Evolutionary conservation across 2,329 filamentous ascomycete genomes (phyloP).

Genomic region (Sordariomycetes sp.): DNA sequence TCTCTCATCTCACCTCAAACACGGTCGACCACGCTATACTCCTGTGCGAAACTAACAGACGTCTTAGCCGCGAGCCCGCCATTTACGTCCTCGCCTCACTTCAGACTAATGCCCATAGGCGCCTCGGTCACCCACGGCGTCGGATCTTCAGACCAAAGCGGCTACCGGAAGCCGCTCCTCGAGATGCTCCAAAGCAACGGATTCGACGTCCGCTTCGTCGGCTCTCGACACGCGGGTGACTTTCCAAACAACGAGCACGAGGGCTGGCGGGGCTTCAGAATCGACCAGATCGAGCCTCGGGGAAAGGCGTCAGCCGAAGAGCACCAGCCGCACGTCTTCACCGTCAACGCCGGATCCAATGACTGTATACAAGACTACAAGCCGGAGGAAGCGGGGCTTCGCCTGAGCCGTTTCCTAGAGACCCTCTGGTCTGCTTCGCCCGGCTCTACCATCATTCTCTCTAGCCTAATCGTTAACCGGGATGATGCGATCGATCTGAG

Average conservation of each 20-base stretch:
- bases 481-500: constrained; percentile 10
- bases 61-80: neutral
- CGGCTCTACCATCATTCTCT: constrained; percentile 20
- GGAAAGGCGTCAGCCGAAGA: constrained; percentile 16
- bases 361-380: constrained; percentile 21
- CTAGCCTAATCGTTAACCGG: constrained; percentile 21
- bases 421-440: constrained; percentile 18
- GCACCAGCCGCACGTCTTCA: constrained; percentile 23
- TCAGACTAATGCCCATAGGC: constrained; percentile 19
- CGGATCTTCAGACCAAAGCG: constrained; percentile 18
- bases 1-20: no score
- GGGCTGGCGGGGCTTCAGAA: constrained; percentile 26
- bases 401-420: constrained; percentile 21
- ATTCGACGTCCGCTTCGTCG: constrained; percentile 20
- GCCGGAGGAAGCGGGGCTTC: constrained; percentile 14
- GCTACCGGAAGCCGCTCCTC: constrained; percentile 20
- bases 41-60: neutral
- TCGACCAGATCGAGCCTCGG: constrained; percentile 22
- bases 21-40: no score
- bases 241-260: constrained; percentile 24
- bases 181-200: constrained; percentile 16
- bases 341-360: constrained; percentile 29
- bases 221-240: constrained; percentile 13
- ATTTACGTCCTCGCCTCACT: neutral
- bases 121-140: constrained; percentile 22